Evolutionary conservation across 2,329 filamentous ascomycete genomes (phyloP), one percentile per base, ranked within the genome.

Genomic region (Hymenotorrendiella dingleyae): DNA sequence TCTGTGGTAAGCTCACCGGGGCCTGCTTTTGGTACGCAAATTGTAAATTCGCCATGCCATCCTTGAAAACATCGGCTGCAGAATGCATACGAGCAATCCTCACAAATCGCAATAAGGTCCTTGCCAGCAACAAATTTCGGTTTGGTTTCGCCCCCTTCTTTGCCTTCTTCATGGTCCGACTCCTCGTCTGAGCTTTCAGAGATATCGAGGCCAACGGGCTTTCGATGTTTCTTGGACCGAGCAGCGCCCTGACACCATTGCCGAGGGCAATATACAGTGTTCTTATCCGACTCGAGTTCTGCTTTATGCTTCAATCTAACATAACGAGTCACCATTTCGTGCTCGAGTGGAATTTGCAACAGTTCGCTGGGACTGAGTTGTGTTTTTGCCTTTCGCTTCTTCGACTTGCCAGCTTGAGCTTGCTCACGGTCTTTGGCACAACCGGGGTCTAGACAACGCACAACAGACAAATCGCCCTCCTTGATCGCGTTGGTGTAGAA

Each of bases 161-260:
- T 19, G n/a, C 4, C 11, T 33, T 70, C 67, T 5, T 66, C 62
- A 3, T 60, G 62, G 23, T 64, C 59, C 3, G 68, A 65, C n/a
- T 76, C 73, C 1, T 67, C 70, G 64, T 78, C 74, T 0, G 79
- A 80, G 4, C 67, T 60, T 36, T 77, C 75, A 14, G 70, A 68
- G 17, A 79, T 70, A 47, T 84, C 74, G 1, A 84, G 67, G 4
- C 82, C 82, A n/a, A 72, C 64, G 4, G 82, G 83, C 58, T 86
- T 87, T 46, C 74, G 81, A 63, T 86, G 80, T 55, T 76, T 80
- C 59, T 82, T 85, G 17, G 84, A 87, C 34, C 80, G 78, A 20
- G 90, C 90, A 3, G 90, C 86, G 5, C 88, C 90, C 63, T 93
- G 86, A 62, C 93, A 98, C 87, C 90, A 96, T 43, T 81, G 74